Evolutionary conservation across 139 green algal genomes (phyloP), one percentile per base, ranked within the genome.

Genomic region (Chlorella sorokiniana): DNA sequence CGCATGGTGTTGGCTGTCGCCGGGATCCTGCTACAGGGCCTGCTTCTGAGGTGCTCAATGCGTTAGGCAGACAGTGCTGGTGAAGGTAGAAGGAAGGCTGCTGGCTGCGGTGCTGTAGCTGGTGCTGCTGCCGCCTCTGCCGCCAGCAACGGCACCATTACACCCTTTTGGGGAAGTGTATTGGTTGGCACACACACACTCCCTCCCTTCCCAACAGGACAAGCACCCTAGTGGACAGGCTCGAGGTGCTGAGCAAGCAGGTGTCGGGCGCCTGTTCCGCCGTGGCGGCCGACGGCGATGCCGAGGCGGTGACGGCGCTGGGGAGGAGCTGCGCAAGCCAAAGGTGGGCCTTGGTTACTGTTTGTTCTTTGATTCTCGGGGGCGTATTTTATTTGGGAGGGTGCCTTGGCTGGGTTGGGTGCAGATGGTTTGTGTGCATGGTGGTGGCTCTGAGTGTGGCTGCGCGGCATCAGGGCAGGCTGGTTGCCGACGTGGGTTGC

Each of bases 221-320:
- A 54, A 88, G 84, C 88, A 89, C 84, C 62, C 71, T 94, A 33
- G 86, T 94, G n/a, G 92, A 95, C 86, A 56, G 88, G 18, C 67
- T 86, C 10, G 85, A 91, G 38, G 61, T 85, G 45, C 83, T 95
- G 40, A 78, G 75, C 48, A 82, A 84, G 45, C 88, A 91, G 59
- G 86, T 86, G 29, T 73, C 69, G 52, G 90, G 85, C 52, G 51
- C 65, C 62, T 76, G 86, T n/a, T 82, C 73, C 48, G 92, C 88
- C 2, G 65, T 94, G 6, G 69, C 84, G 7, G 84, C 81, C 1
- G 72, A 38, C 6, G 75, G n/a, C 16, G 92, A 95, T 73, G 84
- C 78, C 7, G 88, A 93, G 16, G 89, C 83, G 0, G 81, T 79
- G 3, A 68, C 64, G 7, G n/a, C 64, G 37, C 79, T 88, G 52